Base-by-base conservation (phyloP, 2,329 filamentous ascomycete species). In the Gremmenia infestans region DNA sequence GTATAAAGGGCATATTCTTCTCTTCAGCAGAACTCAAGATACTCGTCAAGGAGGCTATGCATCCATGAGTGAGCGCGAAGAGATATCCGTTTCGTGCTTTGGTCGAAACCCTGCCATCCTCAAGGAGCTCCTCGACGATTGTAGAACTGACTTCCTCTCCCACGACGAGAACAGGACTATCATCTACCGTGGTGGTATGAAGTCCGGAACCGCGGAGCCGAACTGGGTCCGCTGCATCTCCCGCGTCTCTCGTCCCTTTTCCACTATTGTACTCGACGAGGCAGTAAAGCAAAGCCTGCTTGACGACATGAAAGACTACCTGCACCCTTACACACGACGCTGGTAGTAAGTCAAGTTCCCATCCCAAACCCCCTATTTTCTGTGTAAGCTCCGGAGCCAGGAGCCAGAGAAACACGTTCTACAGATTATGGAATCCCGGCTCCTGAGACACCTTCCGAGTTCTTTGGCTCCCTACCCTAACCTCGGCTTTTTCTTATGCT, bases 241-340 rank as follows among this genome's bases (percentile, higher is more conserved):
- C 19, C 77, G 83, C 45, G 76, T 78, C 1, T 78, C 78, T 46
- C 78, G 85, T 6, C 83, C 83, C 28, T 79, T 87, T 58, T 84
- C 81, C 1, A 87, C 84, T 1, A 82, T 87, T 45, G 85, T 87
- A 52, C 75, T 88, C 48, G 78, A 82, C 63, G 81, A 85, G 55
- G 72, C 77, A 63, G 76, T 79, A 48, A 88, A 87, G 74, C 69
- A 78, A 58, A 75, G 78, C 2, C 74, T 88, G 12, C 74, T 87
- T 48, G 75, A 78, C 43, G 85, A 87, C 63, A 78, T 85, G 35
- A 75, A 74, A 25, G 82, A 87, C 63, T 87, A 87, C 64, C 77
- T 88, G 37, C 75, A 82, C 59, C 83, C 83, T 0, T 71, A 75
- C 12, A 87, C 84, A 0, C 76, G 81, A 46, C 78, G 84, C n/a